A percentile compares a stretch with the other conserved stretches of the same genome.
Evolutionary conservation across 2,329 filamentous ascomycete species (phyloP).

Genomic region (Exserohilum rostratum): DNA sequence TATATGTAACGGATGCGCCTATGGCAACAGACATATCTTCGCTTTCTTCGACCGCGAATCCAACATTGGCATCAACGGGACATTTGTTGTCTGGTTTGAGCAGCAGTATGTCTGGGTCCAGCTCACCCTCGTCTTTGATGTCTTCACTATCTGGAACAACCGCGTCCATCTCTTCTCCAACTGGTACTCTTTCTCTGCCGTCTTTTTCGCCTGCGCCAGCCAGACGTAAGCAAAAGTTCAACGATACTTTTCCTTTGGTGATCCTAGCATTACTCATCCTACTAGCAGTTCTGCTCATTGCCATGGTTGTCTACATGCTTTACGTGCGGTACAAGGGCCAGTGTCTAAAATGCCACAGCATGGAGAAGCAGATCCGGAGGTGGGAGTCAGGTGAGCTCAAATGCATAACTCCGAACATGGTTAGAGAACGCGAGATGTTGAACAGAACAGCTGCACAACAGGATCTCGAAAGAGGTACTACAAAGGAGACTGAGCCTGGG

Average conservation of each 20-base stretch:
- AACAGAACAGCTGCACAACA: neutral
- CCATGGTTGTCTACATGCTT: constrained; percentile 7
- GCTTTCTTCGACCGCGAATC: neutral
- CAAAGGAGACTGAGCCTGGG: neutral
- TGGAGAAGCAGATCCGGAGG: constrained; percentile 10
- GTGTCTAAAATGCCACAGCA: constrained; percentile 10
- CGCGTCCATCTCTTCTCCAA: neutral
- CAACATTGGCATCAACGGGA: neutral
- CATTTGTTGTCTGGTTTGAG: neutral
- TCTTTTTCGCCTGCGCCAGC: neutral
- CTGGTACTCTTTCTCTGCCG: neutral
- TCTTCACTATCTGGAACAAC: neutral
- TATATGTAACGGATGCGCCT: neutral
- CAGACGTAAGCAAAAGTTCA: neutral
- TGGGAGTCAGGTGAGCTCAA: constrained; percentile 17
- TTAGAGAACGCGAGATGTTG: constrained; percentile 4
- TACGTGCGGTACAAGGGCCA: constrained; percentile 12
- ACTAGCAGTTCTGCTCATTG: constrained; percentile 2
- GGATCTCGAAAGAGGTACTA: constrained; percentile 6
- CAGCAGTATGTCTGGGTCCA: neutral
- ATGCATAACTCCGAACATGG: constrained; percentile 11
- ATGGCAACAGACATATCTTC: neutral
- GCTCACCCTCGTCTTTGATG: neutral
- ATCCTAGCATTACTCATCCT: constrained; percentile 2
- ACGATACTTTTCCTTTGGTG: constrained; percentile 9